Conservation (phyloP, 2,329 filamentous ascomycete genomes). For the Gaeumannomyces sp. region DNA sequence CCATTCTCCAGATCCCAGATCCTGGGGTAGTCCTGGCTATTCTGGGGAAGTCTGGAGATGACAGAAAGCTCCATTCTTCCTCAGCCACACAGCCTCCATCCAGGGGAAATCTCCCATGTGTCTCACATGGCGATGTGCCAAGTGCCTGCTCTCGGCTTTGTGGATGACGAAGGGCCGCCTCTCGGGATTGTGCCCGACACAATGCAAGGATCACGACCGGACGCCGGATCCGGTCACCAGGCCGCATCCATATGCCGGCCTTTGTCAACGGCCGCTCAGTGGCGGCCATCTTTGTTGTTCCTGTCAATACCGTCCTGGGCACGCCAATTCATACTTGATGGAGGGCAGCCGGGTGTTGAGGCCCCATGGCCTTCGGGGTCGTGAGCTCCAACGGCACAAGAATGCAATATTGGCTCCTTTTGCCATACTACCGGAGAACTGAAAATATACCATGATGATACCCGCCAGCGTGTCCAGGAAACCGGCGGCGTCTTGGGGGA, state of each 20-base stretch:
- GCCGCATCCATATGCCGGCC: slow-evolving; percentile 1
- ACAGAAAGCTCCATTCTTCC: background rate
- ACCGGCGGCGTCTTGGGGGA: background rate
- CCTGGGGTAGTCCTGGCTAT: no score
- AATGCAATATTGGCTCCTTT: background rate
- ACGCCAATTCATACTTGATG: background rate
- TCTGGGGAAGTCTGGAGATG: background rate
- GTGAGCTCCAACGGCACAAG: background rate
- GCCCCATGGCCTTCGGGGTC: background rate
- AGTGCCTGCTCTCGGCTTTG: no score
- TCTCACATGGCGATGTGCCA: background rate
- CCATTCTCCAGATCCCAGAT: background rate
- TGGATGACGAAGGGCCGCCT: background rate
- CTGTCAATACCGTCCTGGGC: background rate
- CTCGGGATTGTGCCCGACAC: background rate
- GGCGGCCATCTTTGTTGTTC: background rate
- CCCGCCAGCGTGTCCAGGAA: background rate
- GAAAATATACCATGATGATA: background rate
- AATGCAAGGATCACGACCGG: background rate
- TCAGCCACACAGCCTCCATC: background rate
- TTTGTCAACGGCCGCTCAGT: slow-evolving; percentile 1
- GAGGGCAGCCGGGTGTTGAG: background rate
- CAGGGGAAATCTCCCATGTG: background rate
- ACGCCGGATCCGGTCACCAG: slow-evolving; percentile 5
- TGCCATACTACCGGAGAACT: background rate